These are phyloP conservation scores for Cornus kousa DNA, from an alignment of 148 eudicot genomes.

Conservation along the genomic window DNA sequence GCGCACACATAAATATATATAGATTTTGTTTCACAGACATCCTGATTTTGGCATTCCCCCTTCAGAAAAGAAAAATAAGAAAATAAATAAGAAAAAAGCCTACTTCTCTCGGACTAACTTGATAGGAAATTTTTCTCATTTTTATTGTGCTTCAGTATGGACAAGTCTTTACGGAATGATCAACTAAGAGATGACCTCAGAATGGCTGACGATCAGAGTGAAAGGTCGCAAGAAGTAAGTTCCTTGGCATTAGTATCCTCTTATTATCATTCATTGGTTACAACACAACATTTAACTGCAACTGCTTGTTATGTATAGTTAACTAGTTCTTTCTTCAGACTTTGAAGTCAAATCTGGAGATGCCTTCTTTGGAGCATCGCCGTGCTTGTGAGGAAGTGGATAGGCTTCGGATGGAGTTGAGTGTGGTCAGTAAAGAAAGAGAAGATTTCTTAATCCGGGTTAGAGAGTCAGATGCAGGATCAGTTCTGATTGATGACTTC, in stretches of 20 bases:
- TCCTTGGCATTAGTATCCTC: not conserved
- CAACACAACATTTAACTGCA: not conserved
- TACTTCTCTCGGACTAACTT: not conserved
- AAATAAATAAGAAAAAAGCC: not conserved
- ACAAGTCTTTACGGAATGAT: slow-evolving; percentile 56
- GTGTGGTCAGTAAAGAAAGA: slow-evolving; percentile 44
- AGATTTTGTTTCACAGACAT: not conserved
- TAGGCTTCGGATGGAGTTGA: slow-evolving; percentile 47
- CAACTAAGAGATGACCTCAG: slow-evolving; percentile 47
- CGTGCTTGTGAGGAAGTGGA: slow-evolving; percentile 46
- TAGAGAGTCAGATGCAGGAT: slow-evolving; percentile 28
- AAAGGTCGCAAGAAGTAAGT: slow-evolving; percentile 49
- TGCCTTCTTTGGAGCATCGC: slow-evolving; percentile 38
- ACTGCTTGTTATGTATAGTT: slow-evolving; percentile 3
- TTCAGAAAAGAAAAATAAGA: not conserved
- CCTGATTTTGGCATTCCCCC: not conserved
- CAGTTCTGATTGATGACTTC: slow-evolving; percentile 30
- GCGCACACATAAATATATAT: too few species aligned
- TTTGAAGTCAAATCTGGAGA: slow-evolving; percentile 32
- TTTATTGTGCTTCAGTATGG: slow-evolving; percentile 39
- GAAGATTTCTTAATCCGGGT: slow-evolving; percentile 30
- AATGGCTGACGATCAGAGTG: slow-evolving; percentile 36
- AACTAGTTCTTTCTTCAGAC: slow-evolving; percentile 23
- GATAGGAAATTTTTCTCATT: not conserved
- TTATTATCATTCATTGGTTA: not conserved